Conservation (phyloP, 1,284 basidiomycete species). For the Prillingera fragicola region DNA sequence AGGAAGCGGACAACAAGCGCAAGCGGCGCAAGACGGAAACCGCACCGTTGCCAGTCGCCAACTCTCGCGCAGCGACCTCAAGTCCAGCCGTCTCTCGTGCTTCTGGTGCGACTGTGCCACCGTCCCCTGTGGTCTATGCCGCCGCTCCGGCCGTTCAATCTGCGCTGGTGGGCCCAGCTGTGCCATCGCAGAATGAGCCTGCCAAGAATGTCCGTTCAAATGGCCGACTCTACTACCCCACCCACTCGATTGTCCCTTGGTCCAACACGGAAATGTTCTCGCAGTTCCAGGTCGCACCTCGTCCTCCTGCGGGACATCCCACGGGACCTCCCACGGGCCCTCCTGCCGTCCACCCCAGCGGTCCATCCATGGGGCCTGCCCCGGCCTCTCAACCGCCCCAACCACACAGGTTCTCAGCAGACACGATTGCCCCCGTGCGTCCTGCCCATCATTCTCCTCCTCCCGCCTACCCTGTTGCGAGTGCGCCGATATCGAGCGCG, state of each 20-base stretch:
- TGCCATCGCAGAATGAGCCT: conserved; percentile 2
- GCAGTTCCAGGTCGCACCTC: conserved; percentile 8
- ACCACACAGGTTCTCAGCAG: no score
- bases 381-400: not conserved
- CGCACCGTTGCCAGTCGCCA: not conserved
- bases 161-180: not conserved
- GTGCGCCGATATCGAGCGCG: not conserved
- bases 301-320: not conserved
- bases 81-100: not conserved
- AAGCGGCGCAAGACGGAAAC: conserved; percentile 13
- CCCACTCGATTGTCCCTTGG: conserved; percentile 15
- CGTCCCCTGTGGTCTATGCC: not conserved
- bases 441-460: not conserved
- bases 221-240: conserved; percentile 10
- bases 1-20: conserved; percentile 6
- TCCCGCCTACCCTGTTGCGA: no score
- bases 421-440: not conserved
- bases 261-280: conserved; percentile 13
- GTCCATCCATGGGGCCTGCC: not conserved
- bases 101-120: not conserved
- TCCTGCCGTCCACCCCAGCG: no score
- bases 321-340: not conserved
- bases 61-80: not conserved
- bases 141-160: no score
- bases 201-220: conserved; percentile 11